Conservation (phyloP, 805 yeast species). For the Ogataea corticis region DNA sequence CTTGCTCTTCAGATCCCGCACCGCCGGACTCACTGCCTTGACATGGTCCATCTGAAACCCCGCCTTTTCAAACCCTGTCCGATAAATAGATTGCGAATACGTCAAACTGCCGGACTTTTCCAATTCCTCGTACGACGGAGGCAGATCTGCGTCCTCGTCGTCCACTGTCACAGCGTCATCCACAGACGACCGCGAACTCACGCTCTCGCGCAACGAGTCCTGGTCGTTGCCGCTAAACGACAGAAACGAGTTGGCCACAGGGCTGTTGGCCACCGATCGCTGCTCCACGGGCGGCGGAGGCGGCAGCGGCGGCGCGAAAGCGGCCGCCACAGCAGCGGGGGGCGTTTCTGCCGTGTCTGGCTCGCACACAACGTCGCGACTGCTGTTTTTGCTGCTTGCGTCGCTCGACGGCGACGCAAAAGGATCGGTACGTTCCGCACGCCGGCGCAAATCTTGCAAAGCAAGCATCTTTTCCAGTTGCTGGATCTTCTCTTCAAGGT, state of each 20-base stretch:
- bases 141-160: conserved; percentile 21
- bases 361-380: conserved; percentile 3
- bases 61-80: conserved; percentile 39
- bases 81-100: conserved; percentile 35
- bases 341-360: background rate
- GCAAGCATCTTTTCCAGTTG: conserved; percentile 31
- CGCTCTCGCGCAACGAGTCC: conserved; percentile 18
- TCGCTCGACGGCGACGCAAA: conserved; percentile 17
- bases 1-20: conserved; percentile 16
- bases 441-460: conserved; percentile 20
- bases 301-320: conserved; percentile 31
- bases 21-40: conserved; percentile 4
- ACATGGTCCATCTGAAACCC: conserved; percentile 34
- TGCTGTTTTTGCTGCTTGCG: conserved; percentile 4
- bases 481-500: conserved; percentile 35
- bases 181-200: conserved; percentile 26
- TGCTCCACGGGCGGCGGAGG: conserved; percentile 30
- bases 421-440: conserved; percentile 15
- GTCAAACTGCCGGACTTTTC: conserved; percentile 36
- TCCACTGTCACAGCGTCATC: conserved; percentile 22
- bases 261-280: conserved; percentile 25
- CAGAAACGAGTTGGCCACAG: conserved; percentile 25
- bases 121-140: conserved; percentile 35
- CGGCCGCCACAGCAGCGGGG: too few species aligned
- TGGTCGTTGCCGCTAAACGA: conserved; percentile 2